These are phyloP conservation scores for Dalbergia cochinchinensis DNA, from an alignment of 306 rosid genomes.

Conservation along the genomic window DNA sequence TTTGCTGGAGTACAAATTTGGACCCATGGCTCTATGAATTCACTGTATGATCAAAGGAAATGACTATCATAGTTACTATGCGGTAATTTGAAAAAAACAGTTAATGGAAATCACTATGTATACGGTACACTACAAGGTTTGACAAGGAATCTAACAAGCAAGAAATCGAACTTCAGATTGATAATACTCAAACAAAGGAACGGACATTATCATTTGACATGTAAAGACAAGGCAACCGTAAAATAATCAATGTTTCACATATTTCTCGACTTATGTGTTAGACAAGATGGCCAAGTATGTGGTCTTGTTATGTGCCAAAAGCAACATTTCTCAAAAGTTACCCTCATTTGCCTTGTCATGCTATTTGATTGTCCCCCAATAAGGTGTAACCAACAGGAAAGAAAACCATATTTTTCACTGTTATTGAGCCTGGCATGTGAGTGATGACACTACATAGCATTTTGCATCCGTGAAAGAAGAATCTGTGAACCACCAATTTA, in stretches of 20 bases:
- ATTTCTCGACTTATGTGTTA: background rate
- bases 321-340: background rate
- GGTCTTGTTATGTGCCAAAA: constrained; percentile 25
- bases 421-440: constrained; percentile 32
- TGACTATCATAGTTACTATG: background rate
- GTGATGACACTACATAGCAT: background rate
- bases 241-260: constrained; percentile 14
- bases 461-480: background rate
- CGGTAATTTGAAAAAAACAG: background rate
- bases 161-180: constrained; percentile 9
- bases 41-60: constrained; percentile 56
- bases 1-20: constrained; percentile 79
- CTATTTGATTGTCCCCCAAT: constrained; percentile 37
- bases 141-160: constrained; percentile 8
- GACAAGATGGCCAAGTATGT: constrained; percentile 10
- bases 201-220: constrained; percentile 6
- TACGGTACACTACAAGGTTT: background rate
- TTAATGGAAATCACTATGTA: constrained; percentile 5
- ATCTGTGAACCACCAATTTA: constrained; percentile 21
- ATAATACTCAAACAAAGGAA: background rate
- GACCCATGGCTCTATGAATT: constrained; percentile 94
- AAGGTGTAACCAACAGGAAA: constrained; percentile 32
- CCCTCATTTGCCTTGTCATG: constrained; percentile 10
- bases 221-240: constrained; percentile 10
- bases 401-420: background rate